phyloP scores from a whole-genome alignment of 2,329 filamentous ascomycete genomes.

The Colletotrichum viniferum region DNA sequence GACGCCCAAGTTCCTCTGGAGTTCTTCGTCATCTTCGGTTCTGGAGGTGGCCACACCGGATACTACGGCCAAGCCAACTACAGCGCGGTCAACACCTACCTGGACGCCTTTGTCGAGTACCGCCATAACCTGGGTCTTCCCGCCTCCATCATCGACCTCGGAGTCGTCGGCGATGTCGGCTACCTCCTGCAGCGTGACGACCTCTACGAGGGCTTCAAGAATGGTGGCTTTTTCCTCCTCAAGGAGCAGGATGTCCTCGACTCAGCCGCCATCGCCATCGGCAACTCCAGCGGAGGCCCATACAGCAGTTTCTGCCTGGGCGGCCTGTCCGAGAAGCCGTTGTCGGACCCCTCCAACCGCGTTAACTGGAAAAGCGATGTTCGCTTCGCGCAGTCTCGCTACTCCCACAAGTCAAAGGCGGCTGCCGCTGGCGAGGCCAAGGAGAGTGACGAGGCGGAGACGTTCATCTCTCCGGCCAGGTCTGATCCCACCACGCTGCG shows the following conservation, averaged over 20 bases:
- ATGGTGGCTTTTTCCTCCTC: conserved; percentile 6
- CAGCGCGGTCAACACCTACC: conserved; percentile 42
- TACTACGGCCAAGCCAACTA: conserved; percentile 43
- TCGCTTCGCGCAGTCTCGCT: conserved; percentile 3
- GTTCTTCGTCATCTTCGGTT: conserved; percentile 53
- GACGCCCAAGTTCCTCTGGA: conserved; percentile 28
- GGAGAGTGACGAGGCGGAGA: neutral
- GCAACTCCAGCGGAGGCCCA: neutral
- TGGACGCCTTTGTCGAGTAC: conserved; percentile 42
- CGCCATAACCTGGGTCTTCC: conserved; percentile 37
- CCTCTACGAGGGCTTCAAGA: neutral
- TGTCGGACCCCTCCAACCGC: conserved; percentile 1
- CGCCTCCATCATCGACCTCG: conserved; percentile 43
- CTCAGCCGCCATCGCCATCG: neutral
- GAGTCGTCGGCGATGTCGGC: conserved; percentile 39
- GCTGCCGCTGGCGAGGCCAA: neutral
- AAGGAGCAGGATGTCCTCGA: conserved; percentile 7
- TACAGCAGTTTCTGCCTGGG: conserved; percentile 6
- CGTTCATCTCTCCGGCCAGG: neutral
- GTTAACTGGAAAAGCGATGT: conserved; percentile 9
- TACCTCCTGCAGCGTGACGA: conserved; percentile 21
- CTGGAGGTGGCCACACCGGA: conserved; percentile 48
- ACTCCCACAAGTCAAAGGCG: neutral
- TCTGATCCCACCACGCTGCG: neutral
- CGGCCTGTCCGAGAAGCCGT: neutral